Conservation (phyloP, 169 alveolate species). For the Plasmodium vivax region DNA sequence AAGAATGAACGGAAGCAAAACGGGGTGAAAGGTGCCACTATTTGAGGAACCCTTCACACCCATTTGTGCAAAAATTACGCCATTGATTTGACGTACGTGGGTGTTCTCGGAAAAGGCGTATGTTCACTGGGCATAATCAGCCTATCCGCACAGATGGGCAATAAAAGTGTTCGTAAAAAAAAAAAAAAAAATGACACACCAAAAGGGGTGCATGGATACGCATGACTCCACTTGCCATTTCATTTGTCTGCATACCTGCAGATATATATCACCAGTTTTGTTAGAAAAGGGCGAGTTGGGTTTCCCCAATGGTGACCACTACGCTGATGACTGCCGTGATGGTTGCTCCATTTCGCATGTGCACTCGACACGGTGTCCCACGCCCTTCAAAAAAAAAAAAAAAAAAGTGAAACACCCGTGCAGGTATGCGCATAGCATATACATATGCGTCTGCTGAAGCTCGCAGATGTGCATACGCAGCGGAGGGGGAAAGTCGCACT, state of each 20-base stretch:
- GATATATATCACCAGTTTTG: background rate
- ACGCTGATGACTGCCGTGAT: background rate
- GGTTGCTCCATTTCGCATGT: background rate
- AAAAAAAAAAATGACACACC: background rate
- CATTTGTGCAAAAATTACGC: background rate
- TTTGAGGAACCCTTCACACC: background rate
- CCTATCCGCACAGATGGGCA: background rate
- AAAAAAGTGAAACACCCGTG: background rate
- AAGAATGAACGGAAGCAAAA: background rate
- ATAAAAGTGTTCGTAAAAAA: no score
- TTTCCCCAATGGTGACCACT: background rate
- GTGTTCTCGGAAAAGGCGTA: background rate
- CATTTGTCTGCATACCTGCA: background rate
- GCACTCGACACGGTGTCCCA: background rate
- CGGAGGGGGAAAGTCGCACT: background rate
- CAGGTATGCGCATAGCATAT: background rate
- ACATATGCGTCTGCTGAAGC: background rate
- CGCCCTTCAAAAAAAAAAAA: background rate
- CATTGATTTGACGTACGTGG: background rate
- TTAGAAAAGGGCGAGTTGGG: background rate
- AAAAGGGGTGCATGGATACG: background rate
- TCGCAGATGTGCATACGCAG: background rate
- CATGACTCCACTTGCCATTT: background rate
- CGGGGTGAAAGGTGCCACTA: background rate
- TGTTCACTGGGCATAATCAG: background rate